Percentiles rank a stretch among this genome's conserved stretches.
phyloP scores from a whole-genome alignment of 495 filamentous ascomycete species.

The Chaetomium fimeti region DNA sequence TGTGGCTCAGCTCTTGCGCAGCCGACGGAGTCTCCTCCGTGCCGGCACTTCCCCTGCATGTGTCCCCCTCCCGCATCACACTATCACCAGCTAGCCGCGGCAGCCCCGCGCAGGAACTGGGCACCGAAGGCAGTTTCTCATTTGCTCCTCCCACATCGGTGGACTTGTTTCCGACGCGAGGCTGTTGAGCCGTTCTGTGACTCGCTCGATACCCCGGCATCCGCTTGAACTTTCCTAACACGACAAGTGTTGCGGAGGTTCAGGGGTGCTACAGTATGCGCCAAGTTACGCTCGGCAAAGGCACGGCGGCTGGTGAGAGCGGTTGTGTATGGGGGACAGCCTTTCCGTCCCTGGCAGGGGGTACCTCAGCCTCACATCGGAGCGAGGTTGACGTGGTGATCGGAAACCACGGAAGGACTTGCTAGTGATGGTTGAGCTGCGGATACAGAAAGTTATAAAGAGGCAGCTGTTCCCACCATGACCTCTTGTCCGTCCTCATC shows the following conservation, averaged over 20 bases:
- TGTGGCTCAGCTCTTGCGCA: background rate
- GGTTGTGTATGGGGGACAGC: too few species aligned
- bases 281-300: background rate
- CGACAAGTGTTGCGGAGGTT: background rate
- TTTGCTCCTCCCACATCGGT: slow-evolving; percentile 21
- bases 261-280: background rate
- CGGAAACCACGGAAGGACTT: background rate
- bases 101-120: background rate
- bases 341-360: background rate
- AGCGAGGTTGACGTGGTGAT: background rate
- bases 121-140: slow-evolving; percentile 11
- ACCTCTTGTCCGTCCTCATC: background rate
- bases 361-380: background rate
- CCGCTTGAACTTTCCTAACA: slow-evolving; percentile 14
- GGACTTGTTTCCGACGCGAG: slow-evolving; percentile 13
- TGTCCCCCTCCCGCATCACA: background rate
- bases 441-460: background rate
- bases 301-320: background rate
- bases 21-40: background rate
- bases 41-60: slow-evolving; percentile 1
- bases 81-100: background rate
- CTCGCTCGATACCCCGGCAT: background rate
- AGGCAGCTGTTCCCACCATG: background rate
- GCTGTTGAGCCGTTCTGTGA: background rate
- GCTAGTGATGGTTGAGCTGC: background rate